Base-by-base conservation (phyloP, 2,329 filamentous ascomycete genomes). In the Xylaria sp. region DNA sequence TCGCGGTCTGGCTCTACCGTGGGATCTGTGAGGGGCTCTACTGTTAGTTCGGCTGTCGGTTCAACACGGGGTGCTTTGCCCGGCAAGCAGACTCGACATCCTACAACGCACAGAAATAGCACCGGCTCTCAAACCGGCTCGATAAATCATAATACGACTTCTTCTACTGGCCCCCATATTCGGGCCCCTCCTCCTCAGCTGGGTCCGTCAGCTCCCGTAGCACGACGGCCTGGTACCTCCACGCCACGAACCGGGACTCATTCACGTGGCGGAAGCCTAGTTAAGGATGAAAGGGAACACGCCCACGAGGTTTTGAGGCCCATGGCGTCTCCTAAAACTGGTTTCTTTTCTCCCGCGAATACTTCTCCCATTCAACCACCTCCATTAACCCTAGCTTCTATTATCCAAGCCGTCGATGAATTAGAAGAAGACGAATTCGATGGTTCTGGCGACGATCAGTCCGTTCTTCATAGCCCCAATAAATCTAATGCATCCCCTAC, bases 361-460 rank as follows among this genome's bases (percentile, higher is more conserved):
- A 72, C 50, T 59, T 70, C 59, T 69, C 76, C 30, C 23, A 54
- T 19, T 69, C 78, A 61, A 54, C 72, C 52, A 68, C 74, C 74
- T 3, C 69, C 77, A 37, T 72, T 82, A 64, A 79, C 80, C 3
- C 77, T 85, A 70, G 80, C 82, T 1, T 83, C 81, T 0, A 79
- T 85, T 52, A 73, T 85, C 11, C 81, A 84, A 68, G 78, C 78
- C 1, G 79, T 80, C 1, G 83, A 85, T 11, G 82, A 84, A 7
- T 68, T 82, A 18, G 72, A 65, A 2, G 73, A 76, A 13, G 62
- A 67, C 7, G 72, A 75, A 18, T 72, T 72, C 8, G 71, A 74
- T 13, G 70, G 52, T 11, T 61, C 67, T 2, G 61, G 60, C 35
- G 73, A 72, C 16, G 72, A 70, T 30, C 72, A 63, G 42, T 69